phyloP scores from a whole-genome alignment of 768 basidiomycete genomes.

The Tulasnella sp. region DNA sequence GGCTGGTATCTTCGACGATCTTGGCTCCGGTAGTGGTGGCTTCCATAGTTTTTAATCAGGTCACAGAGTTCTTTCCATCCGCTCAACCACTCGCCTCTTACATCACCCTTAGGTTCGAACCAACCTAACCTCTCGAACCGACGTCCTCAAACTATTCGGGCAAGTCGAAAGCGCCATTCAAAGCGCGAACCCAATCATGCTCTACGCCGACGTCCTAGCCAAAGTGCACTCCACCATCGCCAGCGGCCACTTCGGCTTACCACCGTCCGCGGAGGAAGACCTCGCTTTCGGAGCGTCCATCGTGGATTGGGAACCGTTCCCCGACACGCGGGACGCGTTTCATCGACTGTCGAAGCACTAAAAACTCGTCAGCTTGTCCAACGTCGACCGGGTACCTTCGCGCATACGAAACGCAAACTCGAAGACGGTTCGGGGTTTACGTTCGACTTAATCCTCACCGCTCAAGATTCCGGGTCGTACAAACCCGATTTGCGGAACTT shows the following conservation, averaged over 20 bases:
- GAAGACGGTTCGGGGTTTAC: slow-evolving; percentile 24
- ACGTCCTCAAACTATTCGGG: slow-evolving; percentile 6
- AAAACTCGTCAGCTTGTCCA: slow-evolving; percentile 15
- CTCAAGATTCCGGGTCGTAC: slow-evolving; percentile 34
- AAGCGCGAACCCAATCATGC: slow-evolving; percentile 14
- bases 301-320: slow-evolving; percentile 17
- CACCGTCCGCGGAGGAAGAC: background rate
- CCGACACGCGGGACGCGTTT: slow-evolving; percentile 10
- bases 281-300: slow-evolving; percentile 10
- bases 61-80: background rate
- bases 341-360: slow-evolving; percentile 18
- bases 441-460: slow-evolving; percentile 31
- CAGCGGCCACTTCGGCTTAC: background rate
- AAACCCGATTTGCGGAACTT: slow-evolving; percentile 58
- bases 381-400: slow-evolving; percentile 14
- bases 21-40: slow-evolving; percentile 55
- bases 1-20: slow-evolving; percentile 98
- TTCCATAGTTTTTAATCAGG: background rate
- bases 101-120: slow-evolving; percentile 59
- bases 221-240: slow-evolving; percentile 4
- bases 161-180: slow-evolving; percentile 6
- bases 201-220: slow-evolving; percentile 8
- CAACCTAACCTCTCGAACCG: slow-evolving; percentile 27
- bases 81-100: background rate
- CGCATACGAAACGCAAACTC: background rate